phyloP scores from a whole-genome alignment of 495 filamentous ascomycete genomes.

The Hypoxylon lenormandii region DNA sequence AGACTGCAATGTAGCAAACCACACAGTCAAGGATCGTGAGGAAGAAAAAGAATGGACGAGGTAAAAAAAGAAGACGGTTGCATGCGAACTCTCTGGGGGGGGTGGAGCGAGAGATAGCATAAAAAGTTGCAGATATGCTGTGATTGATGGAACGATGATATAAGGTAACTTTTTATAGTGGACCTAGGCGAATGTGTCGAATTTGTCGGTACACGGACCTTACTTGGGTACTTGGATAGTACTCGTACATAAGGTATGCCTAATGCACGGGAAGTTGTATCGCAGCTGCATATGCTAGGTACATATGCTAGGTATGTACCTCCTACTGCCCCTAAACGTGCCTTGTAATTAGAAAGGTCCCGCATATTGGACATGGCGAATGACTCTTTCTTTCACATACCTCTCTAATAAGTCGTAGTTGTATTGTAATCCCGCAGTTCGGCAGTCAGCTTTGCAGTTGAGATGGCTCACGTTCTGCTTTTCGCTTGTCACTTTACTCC shows the following conservation, averaged over 20 bases:
- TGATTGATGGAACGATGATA: conserved; percentile 29
- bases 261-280: neutral
- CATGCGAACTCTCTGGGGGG: conserved; percentile 32
- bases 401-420: no score
- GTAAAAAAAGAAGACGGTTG: conserved; percentile 26
- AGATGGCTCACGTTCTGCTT: no score
- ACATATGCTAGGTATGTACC: no score
- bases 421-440: neutral
- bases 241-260: neutral
- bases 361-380: conserved; percentile 16
- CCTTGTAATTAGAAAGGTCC: conserved; percentile 4
- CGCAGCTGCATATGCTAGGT: neutral
- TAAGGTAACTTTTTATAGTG: conserved; percentile 21
- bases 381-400: conserved; percentile 7
- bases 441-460: neutral
- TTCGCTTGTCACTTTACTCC: no score
- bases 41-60: conserved; percentile 9
- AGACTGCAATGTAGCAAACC: conserved; percentile 2
- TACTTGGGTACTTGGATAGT: conserved; percentile 3
- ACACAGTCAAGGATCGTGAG: conserved; percentile 1
- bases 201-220: conserved; percentile 5
- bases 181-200: neutral
- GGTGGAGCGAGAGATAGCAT: conserved; percentile 44
- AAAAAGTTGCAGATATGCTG: conserved; percentile 29
- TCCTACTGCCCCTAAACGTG: neutral